Evolutionary conservation across 1,284 basidiomycete genomes (phyloP).

Genomic region (Microbotryomycetes sp.): DNA sequence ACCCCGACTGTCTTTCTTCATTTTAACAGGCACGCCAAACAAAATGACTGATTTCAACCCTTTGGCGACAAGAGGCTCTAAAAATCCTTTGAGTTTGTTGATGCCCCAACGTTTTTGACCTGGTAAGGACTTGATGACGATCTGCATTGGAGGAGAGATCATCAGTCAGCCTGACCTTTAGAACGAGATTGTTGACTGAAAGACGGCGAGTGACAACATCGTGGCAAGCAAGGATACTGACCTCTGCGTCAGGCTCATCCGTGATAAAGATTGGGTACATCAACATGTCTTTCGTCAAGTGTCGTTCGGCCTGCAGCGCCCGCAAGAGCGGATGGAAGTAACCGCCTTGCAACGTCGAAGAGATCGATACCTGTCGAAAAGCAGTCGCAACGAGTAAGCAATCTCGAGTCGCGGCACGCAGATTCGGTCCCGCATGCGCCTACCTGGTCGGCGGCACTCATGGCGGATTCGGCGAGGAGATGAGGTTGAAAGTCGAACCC

Average conservation of each 20-base stretch:
- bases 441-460: no score
- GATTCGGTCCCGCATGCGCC: no score
- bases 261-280: constrained; percentile 98
- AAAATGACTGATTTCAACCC: constrained; percentile 88
- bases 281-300: constrained; percentile 57
- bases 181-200: background rate
- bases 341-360: constrained; percentile 80
- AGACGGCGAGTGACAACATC: background rate
- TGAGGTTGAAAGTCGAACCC: no score
- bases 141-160: constrained; percentile 34
- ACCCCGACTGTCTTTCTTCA: constrained; percentile 65
- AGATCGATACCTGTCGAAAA: constrained; percentile 14
- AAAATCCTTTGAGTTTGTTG: constrained; percentile 80
- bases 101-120: constrained; percentile 91
- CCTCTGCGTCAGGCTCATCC: constrained; percentile 74
- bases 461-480: no score
- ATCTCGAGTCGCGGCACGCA: no score
- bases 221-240: background rate
- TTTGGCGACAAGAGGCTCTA: constrained; percentile 80
- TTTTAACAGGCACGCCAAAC: constrained; percentile 83
- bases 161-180: no score
- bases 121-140: constrained; percentile 68
- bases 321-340: constrained; percentile 84
- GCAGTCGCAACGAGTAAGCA: background rate
- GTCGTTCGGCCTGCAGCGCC: constrained; percentile 58